Percentiles rank a stretch among this genome's conserved stretches.
Conservation (phyloP, 1,139 yeast genomes). For the Martiniozyma asiatica region DNA sequence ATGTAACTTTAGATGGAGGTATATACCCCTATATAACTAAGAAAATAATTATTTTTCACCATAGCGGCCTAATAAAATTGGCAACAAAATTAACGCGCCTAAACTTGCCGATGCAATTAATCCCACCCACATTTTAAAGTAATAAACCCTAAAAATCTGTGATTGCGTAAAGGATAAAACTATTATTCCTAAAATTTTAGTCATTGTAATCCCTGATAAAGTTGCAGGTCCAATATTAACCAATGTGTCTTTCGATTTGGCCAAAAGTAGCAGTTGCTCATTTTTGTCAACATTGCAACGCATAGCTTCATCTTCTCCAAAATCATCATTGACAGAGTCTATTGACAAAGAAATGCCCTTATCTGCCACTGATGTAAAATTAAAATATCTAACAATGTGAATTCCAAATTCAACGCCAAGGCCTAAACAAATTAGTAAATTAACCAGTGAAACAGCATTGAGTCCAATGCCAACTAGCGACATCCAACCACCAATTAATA, state of each 20-base stretch:
- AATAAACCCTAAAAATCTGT: constrained; percentile 80
- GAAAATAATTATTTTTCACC: no score
- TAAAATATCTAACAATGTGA: constrained; percentile 73
- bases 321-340: constrained; percentile 1
- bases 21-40: no score
- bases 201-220: constrained; percentile 78
- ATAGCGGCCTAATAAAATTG: constrained; percentile 51
- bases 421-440: constrained; percentile 81
- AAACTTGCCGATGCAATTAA: constrained; percentile 64
- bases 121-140: constrained; percentile 93
- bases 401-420: constrained; percentile 87
- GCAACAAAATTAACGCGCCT: constrained; percentile 70
- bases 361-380: constrained; percentile 22
- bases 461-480: constrained; percentile 62
- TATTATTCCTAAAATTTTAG: constrained; percentile 77
- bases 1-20: no score
- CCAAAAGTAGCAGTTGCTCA: background rate
- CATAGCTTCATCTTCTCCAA: background rate
- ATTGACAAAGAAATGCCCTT: background rate
- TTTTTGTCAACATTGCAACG: background rate
- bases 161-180: constrained; percentile 81
- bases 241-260: constrained; percentile 48
- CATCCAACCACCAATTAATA: constrained; percentile 74
- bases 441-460: constrained; percentile 84
- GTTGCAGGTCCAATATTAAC: constrained; percentile 77